Evolutionary conservation across 2,329 filamentous ascomycete genomes (phyloP).

Genomic region (Calonectria multiphialidica): DNA sequence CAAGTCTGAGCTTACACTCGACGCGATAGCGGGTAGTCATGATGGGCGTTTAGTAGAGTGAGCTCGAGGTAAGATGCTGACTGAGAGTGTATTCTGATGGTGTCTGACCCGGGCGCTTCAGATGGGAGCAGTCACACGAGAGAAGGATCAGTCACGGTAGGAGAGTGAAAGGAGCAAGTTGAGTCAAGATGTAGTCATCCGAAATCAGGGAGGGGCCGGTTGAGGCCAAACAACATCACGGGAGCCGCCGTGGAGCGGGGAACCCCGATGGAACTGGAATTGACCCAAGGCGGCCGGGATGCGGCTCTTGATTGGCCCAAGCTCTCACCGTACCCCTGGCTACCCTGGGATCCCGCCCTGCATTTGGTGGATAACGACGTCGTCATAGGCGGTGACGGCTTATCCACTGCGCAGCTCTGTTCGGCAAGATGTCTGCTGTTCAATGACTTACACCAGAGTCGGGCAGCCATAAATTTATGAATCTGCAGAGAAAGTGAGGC

Average conservation of each 20-base stretch:
- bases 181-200: constrained; percentile 32
- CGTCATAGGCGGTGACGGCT: constrained; percentile 21
- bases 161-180: constrained; percentile 26
- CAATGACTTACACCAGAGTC: background rate
- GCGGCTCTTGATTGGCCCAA: constrained; percentile 31
- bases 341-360: constrained; percentile 30
- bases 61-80: background rate
- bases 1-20: constrained; percentile 70
- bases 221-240: constrained; percentile 29
- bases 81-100: background rate
- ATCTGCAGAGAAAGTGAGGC: background rate
- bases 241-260: constrained; percentile 43
- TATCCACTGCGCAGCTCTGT: constrained; percentile 25
- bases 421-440: background rate
- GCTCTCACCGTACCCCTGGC: constrained; percentile 17
- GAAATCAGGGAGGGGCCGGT: constrained; percentile 8
- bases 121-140: background rate
- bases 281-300: constrained; percentile 34
- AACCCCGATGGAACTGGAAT: constrained; percentile 31
- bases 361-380: constrained; percentile 22
- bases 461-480: background rate
- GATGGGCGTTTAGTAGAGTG: constrained; percentile 7
- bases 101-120: background rate
- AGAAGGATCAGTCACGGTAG: background rate
- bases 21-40: constrained; percentile 78